phyloP scores from a whole-genome alignment of 148 eudicot genomes.

The Heliamphora exappendiculata region DNA sequence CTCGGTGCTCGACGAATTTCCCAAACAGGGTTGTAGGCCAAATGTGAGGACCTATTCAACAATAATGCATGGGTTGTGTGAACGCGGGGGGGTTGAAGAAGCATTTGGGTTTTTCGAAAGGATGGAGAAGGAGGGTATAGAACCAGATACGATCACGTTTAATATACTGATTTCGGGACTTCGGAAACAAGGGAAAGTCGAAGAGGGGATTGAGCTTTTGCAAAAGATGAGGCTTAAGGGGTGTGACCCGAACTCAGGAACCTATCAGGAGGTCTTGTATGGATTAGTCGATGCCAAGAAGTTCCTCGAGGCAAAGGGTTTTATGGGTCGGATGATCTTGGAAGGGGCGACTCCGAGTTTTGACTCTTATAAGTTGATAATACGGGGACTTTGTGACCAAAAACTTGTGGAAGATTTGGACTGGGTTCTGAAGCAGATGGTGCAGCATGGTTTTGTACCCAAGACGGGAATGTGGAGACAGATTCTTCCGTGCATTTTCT shows the following conservation, averaged over 20 bases:
- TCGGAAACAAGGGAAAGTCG: constrained; percentile 51
- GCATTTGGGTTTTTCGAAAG: constrained; percentile 58
- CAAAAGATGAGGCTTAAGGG: constrained; percentile 60
- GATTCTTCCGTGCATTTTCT: constrained; percentile 32
- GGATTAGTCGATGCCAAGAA: constrained; percentile 50
- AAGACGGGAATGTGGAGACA: constrained; percentile 64
- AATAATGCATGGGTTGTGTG: constrained; percentile 63
- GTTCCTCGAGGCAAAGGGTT: constrained; percentile 42
- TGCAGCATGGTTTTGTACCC: constrained; percentile 59
- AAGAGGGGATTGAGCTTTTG: constrained; percentile 59
- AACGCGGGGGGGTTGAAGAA: constrained; percentile 47
- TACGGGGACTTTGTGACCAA: constrained; percentile 50
- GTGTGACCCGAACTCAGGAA: constrained; percentile 61
- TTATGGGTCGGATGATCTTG: constrained; percentile 45
- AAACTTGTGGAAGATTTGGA: constrained; percentile 49
- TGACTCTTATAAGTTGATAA: constrained; percentile 52
- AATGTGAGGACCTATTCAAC: constrained; percentile 68
- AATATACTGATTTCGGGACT: constrained; percentile 61
- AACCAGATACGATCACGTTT: constrained; percentile 51
- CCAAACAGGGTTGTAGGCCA: constrained; percentile 47
- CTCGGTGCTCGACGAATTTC: constrained; percentile 81
- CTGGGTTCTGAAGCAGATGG: constrained; percentile 69
- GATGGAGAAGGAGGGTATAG: constrained; percentile 69
- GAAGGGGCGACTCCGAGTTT: constrained; percentile 61
- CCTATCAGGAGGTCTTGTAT: constrained; percentile 77